Evolutionary conservation across 352 stramenopile genomes (phyloP).

Genomic region (Globisporangium abappressorium): DNA sequence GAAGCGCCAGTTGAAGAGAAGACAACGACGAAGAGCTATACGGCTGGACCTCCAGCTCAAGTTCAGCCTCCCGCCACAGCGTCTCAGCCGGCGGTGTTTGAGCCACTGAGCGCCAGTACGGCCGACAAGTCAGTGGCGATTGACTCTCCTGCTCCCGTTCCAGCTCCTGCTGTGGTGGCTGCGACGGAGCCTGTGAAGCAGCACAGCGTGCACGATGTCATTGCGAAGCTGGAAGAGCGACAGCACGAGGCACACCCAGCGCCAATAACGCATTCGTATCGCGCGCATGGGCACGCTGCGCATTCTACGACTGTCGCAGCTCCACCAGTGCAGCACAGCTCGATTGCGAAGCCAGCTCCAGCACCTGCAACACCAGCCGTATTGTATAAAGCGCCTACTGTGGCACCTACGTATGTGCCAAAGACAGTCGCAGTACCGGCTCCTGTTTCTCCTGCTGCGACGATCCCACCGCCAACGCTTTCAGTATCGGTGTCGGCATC

Average conservation of each 20-base stretch:
- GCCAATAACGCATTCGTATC: background rate
- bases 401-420: background rate
- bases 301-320: background rate
- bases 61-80: background rate
- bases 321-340: background rate
- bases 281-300: background rate
- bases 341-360: background rate
- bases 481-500: background rate
- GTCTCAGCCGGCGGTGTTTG: background rate
- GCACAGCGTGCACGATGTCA: background rate
- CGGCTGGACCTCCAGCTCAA: background rate
- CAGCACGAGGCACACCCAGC: background rate
- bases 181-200: background rate
- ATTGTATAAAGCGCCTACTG: background rate
- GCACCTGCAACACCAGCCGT: background rate
- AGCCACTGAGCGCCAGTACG: background rate
- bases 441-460: slow-evolving; percentile 6
- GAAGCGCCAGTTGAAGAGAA: background rate
- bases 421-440: background rate
- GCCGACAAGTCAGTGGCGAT: background rate
- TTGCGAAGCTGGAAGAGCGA: background rate
- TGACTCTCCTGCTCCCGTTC: background rate
- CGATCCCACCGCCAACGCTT: background rate
- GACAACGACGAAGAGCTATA: background rate
- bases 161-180: background rate